These are phyloP conservation scores for Capillidium rhysosporum DNA, from an alignment of 371 early-diverging fungal genomes.

Conservation along the genomic window DNA sequence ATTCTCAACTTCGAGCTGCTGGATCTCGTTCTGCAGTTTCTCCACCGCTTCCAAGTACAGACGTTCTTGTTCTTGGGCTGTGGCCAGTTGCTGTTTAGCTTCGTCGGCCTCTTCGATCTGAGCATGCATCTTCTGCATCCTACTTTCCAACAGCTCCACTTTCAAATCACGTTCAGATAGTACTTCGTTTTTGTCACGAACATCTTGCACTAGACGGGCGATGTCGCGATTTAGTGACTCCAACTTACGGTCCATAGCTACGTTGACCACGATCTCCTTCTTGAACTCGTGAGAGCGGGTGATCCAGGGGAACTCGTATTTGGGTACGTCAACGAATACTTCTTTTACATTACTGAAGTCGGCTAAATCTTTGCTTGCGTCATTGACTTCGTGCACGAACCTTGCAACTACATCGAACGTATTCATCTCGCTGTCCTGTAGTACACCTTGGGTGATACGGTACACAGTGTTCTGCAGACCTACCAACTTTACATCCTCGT, in stretches of 20 bases:
- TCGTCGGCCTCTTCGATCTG: constrained; percentile 25
- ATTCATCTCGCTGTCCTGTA: not conserved
- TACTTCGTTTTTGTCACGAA: constrained; percentile 53
- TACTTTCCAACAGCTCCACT: constrained; percentile 55
- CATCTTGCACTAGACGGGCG: constrained; percentile 42
- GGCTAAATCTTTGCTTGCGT: not conserved
- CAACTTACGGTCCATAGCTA: constrained; percentile 53
- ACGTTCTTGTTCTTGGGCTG: constrained; percentile 34
- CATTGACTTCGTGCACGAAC: not conserved
- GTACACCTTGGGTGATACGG: not conserved
- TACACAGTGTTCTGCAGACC: not conserved
- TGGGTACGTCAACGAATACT: not conserved
- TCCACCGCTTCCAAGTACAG: constrained; percentile 55
- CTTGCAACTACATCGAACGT: constrained; percentile 6
- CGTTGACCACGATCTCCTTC: constrained; percentile 46
- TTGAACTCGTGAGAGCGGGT: constrained; percentile 57
- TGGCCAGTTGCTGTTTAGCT: constrained; percentile 34
- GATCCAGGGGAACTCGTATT: constrained; percentile 53
- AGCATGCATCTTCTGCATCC: constrained; percentile 30
- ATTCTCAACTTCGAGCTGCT: constrained; percentile 29
- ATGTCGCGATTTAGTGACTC: constrained; percentile 59
- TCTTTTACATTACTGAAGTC: not conserved
- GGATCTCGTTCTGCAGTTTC: constrained; percentile 46
- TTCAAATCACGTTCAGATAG: constrained; percentile 55
- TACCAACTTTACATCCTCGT: not conserved